These are phyloP conservation scores for Talaromyces proteolyticus DNA, from an alignment of 495 filamentous ascomycete genomes.

Conservation along the genomic window DNA sequence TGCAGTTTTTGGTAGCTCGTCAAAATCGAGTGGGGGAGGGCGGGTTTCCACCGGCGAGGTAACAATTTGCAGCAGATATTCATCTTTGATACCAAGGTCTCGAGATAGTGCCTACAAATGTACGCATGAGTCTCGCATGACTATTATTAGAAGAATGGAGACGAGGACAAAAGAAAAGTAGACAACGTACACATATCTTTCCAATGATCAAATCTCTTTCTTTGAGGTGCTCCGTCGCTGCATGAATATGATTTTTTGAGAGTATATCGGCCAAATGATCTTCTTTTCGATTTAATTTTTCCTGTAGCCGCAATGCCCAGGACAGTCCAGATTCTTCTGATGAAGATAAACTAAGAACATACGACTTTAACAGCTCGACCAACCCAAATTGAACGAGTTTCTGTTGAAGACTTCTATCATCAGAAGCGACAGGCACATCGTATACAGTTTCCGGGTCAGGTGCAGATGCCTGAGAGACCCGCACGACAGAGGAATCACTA, in stretches of 20 bases:
- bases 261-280: conserved; percentile 42
- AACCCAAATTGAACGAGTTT: conserved; percentile 80
- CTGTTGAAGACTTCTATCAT: conserved; percentile 55
- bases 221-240: conserved; percentile 54
- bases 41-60: conserved; percentile 20
- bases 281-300: conserved; percentile 60
- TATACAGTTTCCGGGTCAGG: conserved; percentile 74
- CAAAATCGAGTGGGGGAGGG: conserved; percentile 34
- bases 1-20: conserved; percentile 37
- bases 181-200: conserved; percentile 52
- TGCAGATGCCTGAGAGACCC: conserved; percentile 45
- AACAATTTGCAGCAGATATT: conserved; percentile 44
- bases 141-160: not conserved
- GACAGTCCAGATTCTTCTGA: conserved; percentile 61
- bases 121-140: not conserved
- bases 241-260: conserved; percentile 57
- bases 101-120: conserved; percentile 58
- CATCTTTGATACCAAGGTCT: conserved; percentile 56
- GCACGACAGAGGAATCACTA: conserved; percentile 39
- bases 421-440: conserved; percentile 39
- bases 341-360: conserved; percentile 51
- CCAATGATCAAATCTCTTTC: conserved; percentile 67
- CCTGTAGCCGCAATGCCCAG: conserved; percentile 70
- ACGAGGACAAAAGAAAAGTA: not conserved
- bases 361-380: conserved; percentile 78